Percentiles rank a stretch among this genome's conserved stretches.
Evolutionary conservation across 768 basidiomycete species (phyloP).

Genomic region (Suillus plorans): DNA sequence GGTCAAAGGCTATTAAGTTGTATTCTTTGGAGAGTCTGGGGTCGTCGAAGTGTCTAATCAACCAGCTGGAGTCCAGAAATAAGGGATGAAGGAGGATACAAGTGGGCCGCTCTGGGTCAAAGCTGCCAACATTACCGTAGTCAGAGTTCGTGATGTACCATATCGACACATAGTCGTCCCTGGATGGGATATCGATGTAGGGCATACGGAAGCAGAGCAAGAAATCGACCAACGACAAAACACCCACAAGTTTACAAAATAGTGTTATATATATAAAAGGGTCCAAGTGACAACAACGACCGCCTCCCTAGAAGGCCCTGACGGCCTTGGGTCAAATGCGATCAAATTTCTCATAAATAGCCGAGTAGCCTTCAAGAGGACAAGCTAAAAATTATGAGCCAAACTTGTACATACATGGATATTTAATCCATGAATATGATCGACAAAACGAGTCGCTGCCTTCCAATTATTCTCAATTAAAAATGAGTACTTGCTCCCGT

Average conservation of each 20-base stretch:
- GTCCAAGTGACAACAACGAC: neutral
- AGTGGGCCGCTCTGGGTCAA: constrained; percentile 64
- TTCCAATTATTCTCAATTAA: neutral
- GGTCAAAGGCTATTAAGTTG: constrained; percentile 78
- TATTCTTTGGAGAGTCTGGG: constrained; percentile 54
- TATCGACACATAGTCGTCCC: constrained; percentile 67
- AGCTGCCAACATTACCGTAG: constrained; percentile 59
- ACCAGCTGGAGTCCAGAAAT: constrained; percentile 70
- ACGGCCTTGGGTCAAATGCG: constrained; percentile 11
- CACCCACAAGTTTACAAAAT: constrained; percentile 7
- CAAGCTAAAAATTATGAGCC: neutral
- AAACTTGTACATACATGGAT: neutral
- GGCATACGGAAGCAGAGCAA: constrained; percentile 49
- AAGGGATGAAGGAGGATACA: constrained; percentile 67
- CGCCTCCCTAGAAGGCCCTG: constrained; percentile 12
- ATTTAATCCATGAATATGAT: neutral
- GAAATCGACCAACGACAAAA: neutral
- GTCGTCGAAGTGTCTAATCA: constrained; percentile 66
- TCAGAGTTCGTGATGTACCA: constrained; percentile 69
- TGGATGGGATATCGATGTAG: constrained; percentile 61
- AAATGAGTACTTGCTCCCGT: neutral
- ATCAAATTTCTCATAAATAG: constrained; percentile 19
- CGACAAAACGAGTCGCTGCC: neutral
- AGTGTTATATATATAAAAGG: constrained; percentile 20
- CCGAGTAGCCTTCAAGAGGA: constrained; percentile 18